These are phyloP conservation scores for Rhizopus sp. DNA, from an alignment of 371 early-diverging fungal species.

Conservation along the genomic window DNA sequence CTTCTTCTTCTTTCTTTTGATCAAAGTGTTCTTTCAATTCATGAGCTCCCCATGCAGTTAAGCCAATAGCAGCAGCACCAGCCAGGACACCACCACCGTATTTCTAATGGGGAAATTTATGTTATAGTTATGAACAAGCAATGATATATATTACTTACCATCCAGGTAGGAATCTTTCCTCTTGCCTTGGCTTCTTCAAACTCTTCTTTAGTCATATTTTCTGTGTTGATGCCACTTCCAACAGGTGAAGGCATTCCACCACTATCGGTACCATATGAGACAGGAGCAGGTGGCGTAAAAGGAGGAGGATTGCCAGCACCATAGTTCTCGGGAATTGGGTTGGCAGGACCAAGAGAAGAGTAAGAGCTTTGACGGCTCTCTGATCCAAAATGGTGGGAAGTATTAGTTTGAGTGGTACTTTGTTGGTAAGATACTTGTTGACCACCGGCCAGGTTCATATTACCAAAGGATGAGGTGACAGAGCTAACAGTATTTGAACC, in stretches of 20 bases:
- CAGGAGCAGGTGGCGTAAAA: slow-evolving; percentile 25
- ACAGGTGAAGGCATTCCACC: slow-evolving; percentile 15
- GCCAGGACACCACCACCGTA: slow-evolving; percentile 30
- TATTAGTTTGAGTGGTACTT: slow-evolving; percentile 13
- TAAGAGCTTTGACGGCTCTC: slow-evolving; percentile 24
- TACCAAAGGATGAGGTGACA: slow-evolving; percentile 20
- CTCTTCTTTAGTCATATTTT: slow-evolving; percentile 19
- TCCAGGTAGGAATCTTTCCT: slow-evolving; percentile 25
- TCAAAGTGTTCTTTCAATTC: slow-evolving; percentile 31
- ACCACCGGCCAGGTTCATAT: slow-evolving; percentile 22
- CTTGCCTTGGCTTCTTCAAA: slow-evolving; percentile 26
- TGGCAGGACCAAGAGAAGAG: slow-evolving; percentile 28
- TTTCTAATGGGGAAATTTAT: slow-evolving; percentile 17
- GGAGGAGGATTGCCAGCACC: slow-evolving; percentile 30
- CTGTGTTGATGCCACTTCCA: not conserved
- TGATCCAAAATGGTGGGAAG: slow-evolving; percentile 13
- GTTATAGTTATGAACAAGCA: not conserved
- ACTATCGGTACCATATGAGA: slow-evolving; percentile 14
- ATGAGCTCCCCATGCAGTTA: slow-evolving; percentile 33
- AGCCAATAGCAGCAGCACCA: slow-evolving; percentile 27
- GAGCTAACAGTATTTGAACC: slow-evolving; percentile 19
- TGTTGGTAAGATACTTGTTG: slow-evolving; percentile 16
- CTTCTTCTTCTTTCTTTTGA: slow-evolving; percentile 21
- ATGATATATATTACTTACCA: slow-evolving; percentile 15
- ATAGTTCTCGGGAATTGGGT: slow-evolving; percentile 30